Evolutionary conservation across 257 asterid genomes (phyloP), one percentile per base, ranked within the genome.

Genomic region (Penstemon barbatus): DNA sequence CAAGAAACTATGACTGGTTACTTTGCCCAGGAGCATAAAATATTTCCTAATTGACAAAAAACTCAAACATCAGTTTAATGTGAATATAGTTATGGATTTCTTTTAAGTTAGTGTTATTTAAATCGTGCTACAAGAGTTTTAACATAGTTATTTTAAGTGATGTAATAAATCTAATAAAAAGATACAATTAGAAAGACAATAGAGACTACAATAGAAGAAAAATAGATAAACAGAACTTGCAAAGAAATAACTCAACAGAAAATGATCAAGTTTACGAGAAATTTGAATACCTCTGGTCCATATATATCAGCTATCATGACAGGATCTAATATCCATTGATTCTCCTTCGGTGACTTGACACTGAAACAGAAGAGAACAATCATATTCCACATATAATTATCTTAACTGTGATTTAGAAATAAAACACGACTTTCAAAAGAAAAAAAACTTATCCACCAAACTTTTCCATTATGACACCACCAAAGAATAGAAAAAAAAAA

Each of bases 261-360:
- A 44, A 43, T 57, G 65, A 37, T 55, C 8, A 33, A 72, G 42
- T 51, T 56, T 33, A 61, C 11, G 49, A 39, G 42, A 61, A 48
- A 33, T 73, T 44, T 45, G n/a, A 57, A 51, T 82, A 92, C 98
- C 98, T 87, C 96, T n/a, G 84, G 89, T 72, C 94, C 96, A 73
- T 86, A 90, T 18, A 82, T 77, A 75, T 90, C 98, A 67, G 97
- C 97, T 68, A 92, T 90, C 72, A 84, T 57, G 68, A 92, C 95
- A 1, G 98, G 98, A 71, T 92, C 98, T 63, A 92, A 76, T 73
- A 92, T 87, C 98, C 98, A 92, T 63, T 82, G 95, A 60, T 88
- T 72, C 83, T 82, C 93, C 82, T 78, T 82, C 19, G 83, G 87
- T 1, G 95, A 92, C 86, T 80, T 89, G 71, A 87, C 95, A 66